Evolutionary conservation across 2,329 filamentous ascomycete genomes (phyloP).

Genomic region (Claviceps pazoutovae): DNA sequence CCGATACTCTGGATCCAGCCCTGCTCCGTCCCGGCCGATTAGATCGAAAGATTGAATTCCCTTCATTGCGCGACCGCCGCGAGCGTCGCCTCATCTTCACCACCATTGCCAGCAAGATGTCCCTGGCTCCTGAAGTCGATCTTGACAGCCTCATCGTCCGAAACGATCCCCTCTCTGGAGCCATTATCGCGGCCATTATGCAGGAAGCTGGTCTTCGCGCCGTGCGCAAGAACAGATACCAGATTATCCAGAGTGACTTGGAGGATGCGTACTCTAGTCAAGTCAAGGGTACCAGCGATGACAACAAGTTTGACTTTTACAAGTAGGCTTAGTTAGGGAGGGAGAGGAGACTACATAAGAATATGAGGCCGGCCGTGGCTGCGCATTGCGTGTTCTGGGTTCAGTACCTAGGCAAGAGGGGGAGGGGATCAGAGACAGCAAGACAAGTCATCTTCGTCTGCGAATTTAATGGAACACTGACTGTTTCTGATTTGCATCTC

Average conservation of each 20-base stretch:
- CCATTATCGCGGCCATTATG: slow-evolving; percentile 97
- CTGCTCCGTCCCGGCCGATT: slow-evolving; percentile 87
- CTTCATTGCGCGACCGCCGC: slow-evolving; percentile 81
- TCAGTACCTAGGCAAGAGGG: no score
- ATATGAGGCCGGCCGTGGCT: not conserved
- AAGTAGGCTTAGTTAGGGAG: slow-evolving; percentile 36
- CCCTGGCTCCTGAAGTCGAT: slow-evolving; percentile 88
- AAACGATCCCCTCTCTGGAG: slow-evolving; percentile 89
- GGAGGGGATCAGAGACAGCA: no score
- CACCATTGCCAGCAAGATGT: slow-evolving; percentile 97
- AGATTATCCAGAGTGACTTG: slow-evolving; percentile 93
- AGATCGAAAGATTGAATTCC: slow-evolving; percentile 98
- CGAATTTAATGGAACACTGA: no score
- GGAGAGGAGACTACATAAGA: not conserved
- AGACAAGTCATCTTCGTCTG: no score
- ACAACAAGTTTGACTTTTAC: slow-evolving; percentile 83
- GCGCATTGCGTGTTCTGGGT: no score
- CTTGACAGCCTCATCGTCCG: slow-evolving; percentile 91
- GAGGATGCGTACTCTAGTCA: slow-evolving; percentile 96
- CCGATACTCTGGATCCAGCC: slow-evolving; percentile 90
- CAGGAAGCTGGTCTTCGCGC: slow-evolving; percentile 91
- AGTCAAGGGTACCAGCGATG: slow-evolving; percentile 63
- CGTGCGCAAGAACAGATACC: slow-evolving; percentile 95
- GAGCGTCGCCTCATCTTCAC: slow-evolving; percentile 93
- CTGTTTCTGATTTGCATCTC: no score